Percentiles rank a stretch among this genome's conserved stretches.
phyloP scores from a whole-genome alignment of 345 rosid genomes.

The Adansonia digitata region DNA sequence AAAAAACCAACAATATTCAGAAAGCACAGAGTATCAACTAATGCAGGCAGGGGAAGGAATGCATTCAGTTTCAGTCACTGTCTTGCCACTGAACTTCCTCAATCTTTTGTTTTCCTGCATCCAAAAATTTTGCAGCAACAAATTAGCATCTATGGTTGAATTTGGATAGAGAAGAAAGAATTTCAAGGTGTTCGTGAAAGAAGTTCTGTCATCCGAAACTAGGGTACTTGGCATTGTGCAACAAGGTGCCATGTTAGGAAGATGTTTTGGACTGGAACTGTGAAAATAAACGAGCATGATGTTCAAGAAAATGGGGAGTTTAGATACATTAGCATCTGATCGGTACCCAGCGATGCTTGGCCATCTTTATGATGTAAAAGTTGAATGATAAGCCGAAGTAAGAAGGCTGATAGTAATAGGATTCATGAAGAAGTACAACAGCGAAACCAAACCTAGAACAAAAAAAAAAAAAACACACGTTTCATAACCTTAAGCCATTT shows the following conservation, averaged over 20 bases:
- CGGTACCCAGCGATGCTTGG: not conserved
- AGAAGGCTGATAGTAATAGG: no score
- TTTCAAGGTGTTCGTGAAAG: no score
- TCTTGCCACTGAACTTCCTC: not conserved
- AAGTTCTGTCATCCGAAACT: no score
- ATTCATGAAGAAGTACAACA: no score
- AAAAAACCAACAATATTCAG: constrained; percentile 14
- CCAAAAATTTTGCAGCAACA: not conserved
- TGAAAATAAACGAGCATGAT: no score
- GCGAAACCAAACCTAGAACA: no score
- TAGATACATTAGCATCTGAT: not conserved
- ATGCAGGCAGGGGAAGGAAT: constrained; percentile 13
- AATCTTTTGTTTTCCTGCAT: constrained; percentile 26
- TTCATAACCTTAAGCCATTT: not conserved
- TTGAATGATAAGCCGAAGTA: no score
- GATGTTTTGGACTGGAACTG: no score
- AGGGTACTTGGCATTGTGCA: no score
- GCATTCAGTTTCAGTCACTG: not conserved
- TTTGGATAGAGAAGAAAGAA: no score
- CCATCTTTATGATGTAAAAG: not conserved
- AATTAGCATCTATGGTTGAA: not conserved
- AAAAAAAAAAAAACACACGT: no score
- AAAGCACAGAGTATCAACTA: constrained; percentile 14
- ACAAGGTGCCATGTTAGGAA: no score
- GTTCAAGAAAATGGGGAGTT: not conserved